Conservation (phyloP, 148 eudicot genomes). For the Spergularia marina region DNA sequence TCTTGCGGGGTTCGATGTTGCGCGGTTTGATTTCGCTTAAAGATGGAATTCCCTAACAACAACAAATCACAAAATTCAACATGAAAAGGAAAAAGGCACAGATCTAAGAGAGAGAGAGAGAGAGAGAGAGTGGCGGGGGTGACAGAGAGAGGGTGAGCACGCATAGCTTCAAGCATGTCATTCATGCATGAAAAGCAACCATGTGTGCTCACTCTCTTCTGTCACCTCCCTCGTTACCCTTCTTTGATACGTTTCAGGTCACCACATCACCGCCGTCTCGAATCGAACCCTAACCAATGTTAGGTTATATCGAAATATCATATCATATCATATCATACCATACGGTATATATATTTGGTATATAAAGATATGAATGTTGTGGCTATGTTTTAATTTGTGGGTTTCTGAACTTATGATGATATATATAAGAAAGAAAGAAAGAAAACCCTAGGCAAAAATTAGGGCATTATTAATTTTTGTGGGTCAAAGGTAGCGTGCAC, state of each 20-base stretch:
- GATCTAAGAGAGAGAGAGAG: constrained; percentile 19
- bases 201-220: constrained; percentile 79
- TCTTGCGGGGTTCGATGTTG: too few species aligned
- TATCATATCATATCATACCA: too few species aligned
- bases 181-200: constrained; percentile 36
- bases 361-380: too few species aligned
- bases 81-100: background rate
- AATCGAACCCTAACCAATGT: background rate
- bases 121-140: constrained; percentile 29
- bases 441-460: constrained; percentile 21
- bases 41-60: background rate
- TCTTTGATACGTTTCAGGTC: background rate
- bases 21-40: too few species aligned
- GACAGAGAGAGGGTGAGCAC: constrained; percentile 59
- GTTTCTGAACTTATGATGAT: background rate
- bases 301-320: background rate
- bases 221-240: constrained; percentile 51
- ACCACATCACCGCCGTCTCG: background rate
- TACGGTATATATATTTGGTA: too few species aligned
- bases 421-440: background rate
- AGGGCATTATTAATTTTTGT: background rate
- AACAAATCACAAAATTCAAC: background rate
- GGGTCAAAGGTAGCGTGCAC: constrained; percentile 26
- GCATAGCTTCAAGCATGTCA: constrained; percentile 32
- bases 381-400: too few species aligned